These are phyloP conservation scores for Viola odorata DNA, from an alignment of 345 rosid species.

Conservation along the genomic window DNA sequence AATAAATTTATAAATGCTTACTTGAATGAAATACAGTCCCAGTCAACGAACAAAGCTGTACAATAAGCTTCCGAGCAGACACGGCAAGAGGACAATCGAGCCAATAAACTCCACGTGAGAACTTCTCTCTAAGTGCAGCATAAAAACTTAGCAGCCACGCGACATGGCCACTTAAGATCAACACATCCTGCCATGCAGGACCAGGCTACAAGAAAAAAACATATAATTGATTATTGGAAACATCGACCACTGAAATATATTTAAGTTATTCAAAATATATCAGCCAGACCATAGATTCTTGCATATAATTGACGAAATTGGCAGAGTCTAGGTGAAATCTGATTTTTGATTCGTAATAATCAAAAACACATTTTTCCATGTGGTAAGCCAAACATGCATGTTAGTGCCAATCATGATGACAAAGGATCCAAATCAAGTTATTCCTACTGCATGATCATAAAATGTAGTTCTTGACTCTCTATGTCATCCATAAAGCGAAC, in stretches of 20 bases:
- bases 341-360: too few species aligned
- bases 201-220: conserved; percentile 71
- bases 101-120: conserved; percentile 65
- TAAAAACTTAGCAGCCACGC: conserved; percentile 77
- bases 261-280: too few species aligned
- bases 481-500: too few species aligned
- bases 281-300: too few species aligned
- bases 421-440: too few species aligned
- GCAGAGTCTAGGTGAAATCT: too few species aligned
- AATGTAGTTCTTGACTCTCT: too few species aligned
- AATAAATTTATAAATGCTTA: conserved; percentile 15
- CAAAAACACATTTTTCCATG: too few species aligned
- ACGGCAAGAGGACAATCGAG: conserved; percentile 90
- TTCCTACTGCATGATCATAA: too few species aligned
- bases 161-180: conserved; percentile 82
- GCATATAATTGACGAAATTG: too few species aligned
- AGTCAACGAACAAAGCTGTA: conserved; percentile 84
- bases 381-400: too few species aligned
- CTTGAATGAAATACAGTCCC: conserved; percentile 75
- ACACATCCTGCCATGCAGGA: conserved; percentile 78
- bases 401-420: too few species aligned
- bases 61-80: conserved; percentile 88
- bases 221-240: conserved; percentile 8
- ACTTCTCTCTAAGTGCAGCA: conserved; percentile 72
- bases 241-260: background rate